These are phyloP conservation scores for Paratinospora sagittata DNA, from an alignment of 164 flowering plant genomes.

Conservation along the genomic window DNA sequence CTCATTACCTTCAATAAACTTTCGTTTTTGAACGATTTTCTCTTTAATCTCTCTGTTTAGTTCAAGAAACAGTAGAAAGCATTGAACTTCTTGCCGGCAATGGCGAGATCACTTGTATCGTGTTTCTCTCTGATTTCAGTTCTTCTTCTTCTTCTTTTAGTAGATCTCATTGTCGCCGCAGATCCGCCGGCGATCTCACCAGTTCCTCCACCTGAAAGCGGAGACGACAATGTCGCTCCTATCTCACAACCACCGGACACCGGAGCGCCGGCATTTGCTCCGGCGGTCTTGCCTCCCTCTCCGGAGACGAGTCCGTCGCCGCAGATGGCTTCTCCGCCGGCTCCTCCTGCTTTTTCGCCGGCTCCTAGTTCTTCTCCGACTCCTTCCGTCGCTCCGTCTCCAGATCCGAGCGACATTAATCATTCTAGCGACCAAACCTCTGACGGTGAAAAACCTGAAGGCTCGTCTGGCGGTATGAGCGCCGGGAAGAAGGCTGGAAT, in stretches of 20 bases:
- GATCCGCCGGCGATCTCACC: neutral
- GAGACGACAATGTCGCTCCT: conserved; percentile 4
- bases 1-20: neutral
- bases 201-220: conserved; percentile 1
- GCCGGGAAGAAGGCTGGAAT: conserved; percentile 36
- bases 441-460: neutral
- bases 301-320: conserved; percentile 7
- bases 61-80: too few relatives aligned
- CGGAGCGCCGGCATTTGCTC: conserved; percentile 6
- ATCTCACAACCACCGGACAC: neutral
- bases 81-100: too few relatives aligned
- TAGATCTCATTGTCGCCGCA: conserved; percentile 1
- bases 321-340: conserved; percentile 4
- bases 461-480: conserved; percentile 20
- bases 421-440: neutral
- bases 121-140: conserved; percentile 4
- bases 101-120: conserved; percentile 17
- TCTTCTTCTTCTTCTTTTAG: conserved; percentile 13
- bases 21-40: neutral
- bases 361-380: conserved; percentile 16
- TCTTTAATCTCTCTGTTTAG: too few relatives aligned
- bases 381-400: conserved; percentile 13
- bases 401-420: neutral
- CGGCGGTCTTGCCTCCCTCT: conserved; percentile 1
- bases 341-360: conserved; percentile 10